These are phyloP conservation scores for Desmodesmus armatus DNA, from an alignment of 139 green algal genomes.

Conservation along the genomic window DNA sequence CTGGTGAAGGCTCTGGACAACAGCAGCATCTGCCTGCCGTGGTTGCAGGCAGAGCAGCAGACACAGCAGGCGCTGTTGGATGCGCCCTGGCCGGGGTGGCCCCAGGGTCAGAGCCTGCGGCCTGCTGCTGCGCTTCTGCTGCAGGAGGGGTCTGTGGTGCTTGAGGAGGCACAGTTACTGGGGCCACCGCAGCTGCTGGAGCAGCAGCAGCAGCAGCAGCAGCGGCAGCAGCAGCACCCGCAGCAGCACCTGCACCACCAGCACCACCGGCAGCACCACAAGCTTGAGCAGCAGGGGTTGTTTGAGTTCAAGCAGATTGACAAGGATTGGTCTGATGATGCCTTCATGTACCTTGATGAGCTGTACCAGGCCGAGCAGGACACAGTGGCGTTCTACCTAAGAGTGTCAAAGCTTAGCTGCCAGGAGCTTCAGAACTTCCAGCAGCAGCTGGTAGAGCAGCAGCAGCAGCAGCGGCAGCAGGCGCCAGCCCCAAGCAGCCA, in stretches of 20 bases:
- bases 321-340: neutral
- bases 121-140: neutral
- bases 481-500: neutral
- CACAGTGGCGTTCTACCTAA: neutral
- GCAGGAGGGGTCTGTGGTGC: neutral
- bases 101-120: neutral
- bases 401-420: neutral
- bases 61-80: no score
- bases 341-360: neutral
- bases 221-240: constrained; percentile 10
- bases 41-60: neutral
- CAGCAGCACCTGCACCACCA: neutral
- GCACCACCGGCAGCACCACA: neutral
- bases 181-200: neutral
- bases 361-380: constrained; percentile 13
- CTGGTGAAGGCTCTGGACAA: no score
- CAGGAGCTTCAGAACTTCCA: constrained; percentile 1
- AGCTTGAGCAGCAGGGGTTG: neutral
- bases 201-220: neutral
- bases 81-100: no score
- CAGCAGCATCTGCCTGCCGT: constrained; percentile 6
- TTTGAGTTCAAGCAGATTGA: neutral
- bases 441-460: neutral
- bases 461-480: constrained; percentile 23
- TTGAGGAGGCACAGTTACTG: neutral